These are phyloP conservation scores for Suillus spraguei DNA, from an alignment of 768 basidiomycete species.

Conservation along the genomic window DNA sequence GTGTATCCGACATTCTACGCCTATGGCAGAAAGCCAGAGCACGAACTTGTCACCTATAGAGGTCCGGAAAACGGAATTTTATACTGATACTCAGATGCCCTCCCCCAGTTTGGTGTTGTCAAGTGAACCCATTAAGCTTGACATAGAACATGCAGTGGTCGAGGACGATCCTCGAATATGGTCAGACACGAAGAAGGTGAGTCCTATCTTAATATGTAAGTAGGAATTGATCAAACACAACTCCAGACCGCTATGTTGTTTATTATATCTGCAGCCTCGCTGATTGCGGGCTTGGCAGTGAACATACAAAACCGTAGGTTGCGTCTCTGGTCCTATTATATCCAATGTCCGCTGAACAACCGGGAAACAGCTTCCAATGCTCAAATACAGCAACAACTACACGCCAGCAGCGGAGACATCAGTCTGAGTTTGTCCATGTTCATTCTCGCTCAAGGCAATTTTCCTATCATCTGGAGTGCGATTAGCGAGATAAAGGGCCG, in stretches of 20 bases:
- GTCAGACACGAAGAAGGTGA: slow-evolving; percentile 57
- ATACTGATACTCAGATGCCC: background rate
- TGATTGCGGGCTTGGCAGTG: slow-evolving; percentile 26
- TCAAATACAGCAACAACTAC: slow-evolving; percentile 60
- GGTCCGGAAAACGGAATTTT: background rate
- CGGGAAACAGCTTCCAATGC: slow-evolving; percentile 63
- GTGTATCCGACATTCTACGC: background rate
- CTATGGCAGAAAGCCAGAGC: slow-evolving; percentile 7
- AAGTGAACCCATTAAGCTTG: slow-evolving; percentile 14
- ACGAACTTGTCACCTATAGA: slow-evolving; percentile 6
- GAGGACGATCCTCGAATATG: slow-evolving; percentile 64
- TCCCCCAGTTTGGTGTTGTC: background rate
- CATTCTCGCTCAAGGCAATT: slow-evolving; percentile 67
- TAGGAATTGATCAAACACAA: background rate
- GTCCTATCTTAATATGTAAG: background rate
- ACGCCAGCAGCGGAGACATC: slow-evolving; percentile 62
- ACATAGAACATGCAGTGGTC: slow-evolving; percentile 44
- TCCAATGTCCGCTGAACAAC: background rate
- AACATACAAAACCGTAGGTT: slow-evolving; percentile 32
- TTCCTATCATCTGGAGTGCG: slow-evolving; percentile 70
- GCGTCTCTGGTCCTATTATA: background rate
- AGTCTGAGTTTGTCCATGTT: slow-evolving; percentile 72
- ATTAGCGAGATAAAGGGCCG: slow-evolving; percentile 80
- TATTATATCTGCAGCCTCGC: slow-evolving; percentile 30
- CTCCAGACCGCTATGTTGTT: slow-evolving; percentile 23